Base-by-base conservation (phyloP, 371 early-diverging fungal species). In the Mucor saturninus region DNA sequence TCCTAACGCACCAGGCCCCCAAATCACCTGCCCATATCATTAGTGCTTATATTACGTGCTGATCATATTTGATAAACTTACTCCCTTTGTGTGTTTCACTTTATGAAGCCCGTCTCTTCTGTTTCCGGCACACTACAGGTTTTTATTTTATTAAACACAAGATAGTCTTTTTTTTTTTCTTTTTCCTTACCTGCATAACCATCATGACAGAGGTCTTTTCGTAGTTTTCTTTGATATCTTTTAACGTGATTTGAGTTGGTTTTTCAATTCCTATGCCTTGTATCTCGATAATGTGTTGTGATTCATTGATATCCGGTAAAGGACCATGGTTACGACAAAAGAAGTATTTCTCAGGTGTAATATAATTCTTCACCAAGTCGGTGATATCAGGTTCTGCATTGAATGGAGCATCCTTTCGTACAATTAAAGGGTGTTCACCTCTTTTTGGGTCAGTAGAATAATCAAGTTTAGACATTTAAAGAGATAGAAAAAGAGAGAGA, bases 311-410 rank as follows among this genome's bases (percentile, higher is more conserved):
- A 50, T 85, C 72, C 28, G 96, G 96, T 21, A 95, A 89, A 14
- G 95, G 93, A 2, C 94, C 89, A 72, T 95, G 96, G 67, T 93
- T 93, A 21, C 96, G 91, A 56, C 83, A 80, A 58, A 86, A 86
- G 50, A 85, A 81, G 31, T 78, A 61, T 8, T 73, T 69, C 31
- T 70, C 74, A 2, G 87, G 85, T n/a, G 87, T 86, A 45, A 86
- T 75, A 63, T 75, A 74, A 30, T 79, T 70, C 46, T 84, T 73
- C 13, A 86, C 74, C 14, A 86, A 73, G 39, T 82, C 74, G 1
- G 69, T 67, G 15, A 78, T 68, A 1, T 40, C 62, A 6, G 87
- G 85, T 55, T 86, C 87, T 50, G 87, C 87, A 55, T 86, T 86
- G 62, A 80, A 82, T 2, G 87, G 87, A 15, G 74, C 72, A 11